Base-by-base conservation (phyloP, 352 stramenopile genomes). In the Pythium coloratum region DNA sequence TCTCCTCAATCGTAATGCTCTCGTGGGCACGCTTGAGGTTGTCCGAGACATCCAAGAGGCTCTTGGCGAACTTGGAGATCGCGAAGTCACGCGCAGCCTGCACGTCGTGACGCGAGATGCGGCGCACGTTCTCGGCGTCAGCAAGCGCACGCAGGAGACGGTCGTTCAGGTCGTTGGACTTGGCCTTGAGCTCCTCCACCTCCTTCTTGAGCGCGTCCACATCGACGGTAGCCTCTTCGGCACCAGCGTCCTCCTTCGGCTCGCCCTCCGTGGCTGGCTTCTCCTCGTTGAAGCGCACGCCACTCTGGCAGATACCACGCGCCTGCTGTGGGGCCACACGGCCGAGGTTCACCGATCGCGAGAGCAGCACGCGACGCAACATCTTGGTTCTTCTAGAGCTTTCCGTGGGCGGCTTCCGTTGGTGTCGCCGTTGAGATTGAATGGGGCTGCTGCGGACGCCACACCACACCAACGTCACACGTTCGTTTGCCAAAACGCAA, bases 51-150 rank as follows among this genome's bases (percentile, higher is more conserved):
- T 99, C 97, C 67, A 99, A 80, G 59, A 99, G 76, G 62, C 79
- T 88, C 83, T 99, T 99, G 66, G 96, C 95, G 76, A 99, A 99
- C 66, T 96, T 98, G 60, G 88, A 89, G 66, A 99, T 97, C 64
- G 96, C 94, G 80, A 98, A 99, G 56, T 96, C 88, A 36, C 86
- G 84, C 47, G 94, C 97, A 46, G 96, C 94, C 62, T 92, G 84
- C 38, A 99, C 93, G 76, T 99, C 97, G 8, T 92, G 72, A 64
- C 86, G 75, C 63, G 96, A 97, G 77, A 98, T 98, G 42, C 90
- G 81, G 47, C 97, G 93, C 67, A 98, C 97, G 77, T 99, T 99
- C 80, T 99, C 97, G 67, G 97, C 96, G 78, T 99, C 97, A 1
- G 97, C 97, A 54, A 98, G 84, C 62, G 91, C 90, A 60, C 96